Evolutionary conservation across 345 rosid genomes (phyloP).

Genomic region (Barbarea vulgaris): DNA sequence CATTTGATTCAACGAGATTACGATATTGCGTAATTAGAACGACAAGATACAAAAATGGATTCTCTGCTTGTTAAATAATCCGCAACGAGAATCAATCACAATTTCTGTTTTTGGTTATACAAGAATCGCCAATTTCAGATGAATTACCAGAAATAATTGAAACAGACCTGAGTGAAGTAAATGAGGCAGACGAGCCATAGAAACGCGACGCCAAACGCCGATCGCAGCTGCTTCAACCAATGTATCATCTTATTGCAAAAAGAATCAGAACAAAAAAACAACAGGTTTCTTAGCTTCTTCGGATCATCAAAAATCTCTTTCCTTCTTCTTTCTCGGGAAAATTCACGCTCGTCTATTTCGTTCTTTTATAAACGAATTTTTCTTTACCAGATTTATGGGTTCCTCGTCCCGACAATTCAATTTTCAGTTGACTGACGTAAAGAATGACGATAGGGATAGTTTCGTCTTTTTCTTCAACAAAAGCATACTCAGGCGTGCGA

Average conservation of each 20-base stretch:
- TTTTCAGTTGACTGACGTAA: constrained; percentile 28
- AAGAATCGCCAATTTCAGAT: constrained; percentile 19
- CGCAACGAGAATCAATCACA: not conserved
- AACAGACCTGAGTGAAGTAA: constrained; percentile 75
- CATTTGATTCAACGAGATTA: not conserved
- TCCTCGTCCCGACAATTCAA: constrained; percentile 26
- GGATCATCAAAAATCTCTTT: constrained; percentile 29
- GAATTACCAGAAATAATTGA: not conserved
- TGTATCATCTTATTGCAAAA: constrained; percentile 54
- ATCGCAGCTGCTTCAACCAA: constrained; percentile 63
- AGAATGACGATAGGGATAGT: constrained; percentile 12
- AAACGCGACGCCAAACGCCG: constrained; percentile 78
- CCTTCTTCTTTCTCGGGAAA: not conserved
- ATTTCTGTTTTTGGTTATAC: not conserved
- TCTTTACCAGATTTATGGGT: constrained; percentile 30
- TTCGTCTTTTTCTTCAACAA: not conserved
- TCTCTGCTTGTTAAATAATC: not conserved
- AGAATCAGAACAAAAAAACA: not conserved
- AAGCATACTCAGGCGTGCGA: constrained; percentile 2
- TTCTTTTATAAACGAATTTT: constrained; percentile 18
- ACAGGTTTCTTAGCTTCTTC: not conserved
- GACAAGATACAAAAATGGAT: not conserved
- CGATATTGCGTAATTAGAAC: not conserved
- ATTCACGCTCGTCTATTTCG: not conserved
- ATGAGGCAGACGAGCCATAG: constrained; percentile 90